Evolutionary conservation across 108 stramenopile genomes (phyloP).

Genomic region (Parietichytrium sp.): DNA sequence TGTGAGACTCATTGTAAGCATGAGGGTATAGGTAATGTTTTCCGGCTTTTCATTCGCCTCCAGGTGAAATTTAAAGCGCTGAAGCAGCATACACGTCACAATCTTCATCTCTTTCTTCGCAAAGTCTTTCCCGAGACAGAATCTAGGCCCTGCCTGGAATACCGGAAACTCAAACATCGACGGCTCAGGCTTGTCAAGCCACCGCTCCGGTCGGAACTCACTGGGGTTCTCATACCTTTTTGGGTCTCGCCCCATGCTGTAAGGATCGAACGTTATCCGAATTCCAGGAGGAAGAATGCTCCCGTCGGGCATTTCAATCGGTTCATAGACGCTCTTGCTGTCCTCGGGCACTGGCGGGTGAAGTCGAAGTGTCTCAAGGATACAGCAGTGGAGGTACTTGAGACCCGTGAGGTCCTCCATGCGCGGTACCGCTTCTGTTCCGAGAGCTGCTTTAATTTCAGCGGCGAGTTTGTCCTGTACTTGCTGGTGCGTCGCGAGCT

Average conservation of each 20-base stretch:
- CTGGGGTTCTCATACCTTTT: background rate
- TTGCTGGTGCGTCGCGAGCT: constrained; percentile 51
- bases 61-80: background rate
- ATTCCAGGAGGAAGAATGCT: constrained; percentile 47
- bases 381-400: background rate
- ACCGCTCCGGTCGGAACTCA: constrained; percentile 37
- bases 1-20: constrained; percentile 8
- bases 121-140: constrained; percentile 51
- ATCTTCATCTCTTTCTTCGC: constrained; percentile 55
- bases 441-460: constrained; percentile 45
- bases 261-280: constrained; percentile 48
- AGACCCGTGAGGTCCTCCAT: constrained; percentile 9
- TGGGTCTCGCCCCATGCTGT: constrained; percentile 27
- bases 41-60: constrained; percentile 27
- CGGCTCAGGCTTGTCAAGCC: constrained; percentile 44
- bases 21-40: background rate
- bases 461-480: constrained; percentile 45
- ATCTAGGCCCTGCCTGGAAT: constrained; percentile 56
- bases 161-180: constrained; percentile 44
- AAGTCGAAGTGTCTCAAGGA: constrained; percentile 58
- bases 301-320: constrained; percentile 60
- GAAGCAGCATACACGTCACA: constrained; percentile 18
- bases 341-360: constrained; percentile 59
- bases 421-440: background rate
- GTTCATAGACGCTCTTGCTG: constrained; percentile 45